A percentile compares a stretch with the other conserved stretches of the same genome.
These are phyloP conservation scores for Colletotrichum gloeosporioides DNA, from an alignment of 2,329 filamentous ascomycete species.

Conservation along the genomic window DNA sequence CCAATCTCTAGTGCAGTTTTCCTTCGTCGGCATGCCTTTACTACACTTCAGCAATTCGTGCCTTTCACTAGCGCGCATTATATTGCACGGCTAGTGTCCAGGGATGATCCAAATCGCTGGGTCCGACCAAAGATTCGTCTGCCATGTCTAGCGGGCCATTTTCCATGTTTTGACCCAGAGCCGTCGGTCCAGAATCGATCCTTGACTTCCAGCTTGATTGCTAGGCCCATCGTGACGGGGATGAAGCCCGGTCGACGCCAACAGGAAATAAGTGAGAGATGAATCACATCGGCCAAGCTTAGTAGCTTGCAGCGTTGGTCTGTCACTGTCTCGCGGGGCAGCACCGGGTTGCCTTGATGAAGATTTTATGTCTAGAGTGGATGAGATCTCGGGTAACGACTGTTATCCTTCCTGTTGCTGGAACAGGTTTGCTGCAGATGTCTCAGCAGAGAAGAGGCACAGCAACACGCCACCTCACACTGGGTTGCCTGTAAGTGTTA, in stretches of 20 bases:
- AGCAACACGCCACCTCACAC: background rate
- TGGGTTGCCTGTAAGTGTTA: background rate
- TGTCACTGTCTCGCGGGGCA: background rate
- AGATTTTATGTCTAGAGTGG: background rate
- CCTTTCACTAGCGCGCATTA: background rate
- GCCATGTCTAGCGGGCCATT: background rate
- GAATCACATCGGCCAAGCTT: background rate
- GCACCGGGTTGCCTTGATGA: background rate
- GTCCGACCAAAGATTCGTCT: background rate
- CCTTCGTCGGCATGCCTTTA: background rate
- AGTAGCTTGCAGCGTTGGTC: background rate
- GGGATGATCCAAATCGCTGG: constrained; percentile 6
- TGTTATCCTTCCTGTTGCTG: background rate
- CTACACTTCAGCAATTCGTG: background rate
- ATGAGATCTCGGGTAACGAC: background rate
- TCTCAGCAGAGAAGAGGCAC: background rate
- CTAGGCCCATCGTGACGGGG: background rate
- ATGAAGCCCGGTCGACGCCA: background rate
- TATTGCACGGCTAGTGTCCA: background rate
- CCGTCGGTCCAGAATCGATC: background rate
- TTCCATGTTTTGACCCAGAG: background rate
- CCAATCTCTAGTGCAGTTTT: background rate
- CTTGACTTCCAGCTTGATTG: background rate
- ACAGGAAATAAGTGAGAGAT: background rate
- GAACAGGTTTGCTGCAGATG: background rate